Evolutionary conservation across 2,329 filamentous ascomycete genomes (phyloP).

Genomic region (Lachnellula arida): DNA sequence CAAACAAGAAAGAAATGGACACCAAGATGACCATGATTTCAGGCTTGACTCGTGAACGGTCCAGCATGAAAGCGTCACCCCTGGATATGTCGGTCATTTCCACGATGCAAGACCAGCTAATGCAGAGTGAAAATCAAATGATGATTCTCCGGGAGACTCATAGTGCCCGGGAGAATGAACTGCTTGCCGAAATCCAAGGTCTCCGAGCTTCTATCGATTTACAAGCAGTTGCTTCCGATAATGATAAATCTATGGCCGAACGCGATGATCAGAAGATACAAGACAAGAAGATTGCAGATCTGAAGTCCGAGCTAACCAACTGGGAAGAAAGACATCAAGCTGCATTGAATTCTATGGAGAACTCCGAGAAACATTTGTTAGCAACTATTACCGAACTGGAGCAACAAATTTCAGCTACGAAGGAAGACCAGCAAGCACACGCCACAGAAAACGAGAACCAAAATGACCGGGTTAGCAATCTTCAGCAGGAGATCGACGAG

Average conservation of each 20-base stretch:
- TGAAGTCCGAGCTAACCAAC: constrained; percentile 66
- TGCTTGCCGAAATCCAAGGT: constrained; percentile 65
- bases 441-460: constrained; percentile 50
- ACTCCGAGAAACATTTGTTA: constrained; percentile 68
- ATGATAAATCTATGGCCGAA: constrained; percentile 15
- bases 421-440: constrained; percentile 44
- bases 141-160: constrained; percentile 68
- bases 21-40: constrained; percentile 94
- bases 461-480: constrained; percentile 51
- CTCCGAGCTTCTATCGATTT: constrained; percentile 44
- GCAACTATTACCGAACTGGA: constrained; percentile 72
- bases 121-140: constrained; percentile 80
- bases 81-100: constrained; percentile 91
- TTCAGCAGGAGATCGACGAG: constrained; percentile 74
- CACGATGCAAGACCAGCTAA: constrained; percentile 79
- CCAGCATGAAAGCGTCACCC: constrained; percentile 77
- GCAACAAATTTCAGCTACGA: constrained; percentile 41
- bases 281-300: constrained; percentile 45
- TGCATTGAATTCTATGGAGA: constrained; percentile 65
- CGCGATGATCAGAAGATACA: constrained; percentile 26
- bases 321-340: constrained; percentile 75
- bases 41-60: constrained; percentile 86
- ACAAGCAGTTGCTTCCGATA: constrained; percentile 14
- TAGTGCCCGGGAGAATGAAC: constrained; percentile 67
- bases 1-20: constrained; percentile 93